Evolutionary conservation across 768 basidiomycete genomes (phyloP).

Genomic region (Suillus clintonianus): DNA sequence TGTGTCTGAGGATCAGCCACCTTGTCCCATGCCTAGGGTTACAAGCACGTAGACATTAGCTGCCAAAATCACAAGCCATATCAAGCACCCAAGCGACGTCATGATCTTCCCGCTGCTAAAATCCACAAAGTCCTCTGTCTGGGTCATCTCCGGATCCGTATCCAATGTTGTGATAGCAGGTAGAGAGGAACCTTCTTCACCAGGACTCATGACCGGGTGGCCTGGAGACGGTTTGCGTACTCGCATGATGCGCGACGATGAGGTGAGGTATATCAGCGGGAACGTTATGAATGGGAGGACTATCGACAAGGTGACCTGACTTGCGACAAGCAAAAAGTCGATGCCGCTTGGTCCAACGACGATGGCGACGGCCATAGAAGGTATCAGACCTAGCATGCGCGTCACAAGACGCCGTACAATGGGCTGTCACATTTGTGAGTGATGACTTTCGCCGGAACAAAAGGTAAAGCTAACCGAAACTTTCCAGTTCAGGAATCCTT

Average conservation of each 20-base stretch:
- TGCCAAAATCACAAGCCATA: conserved; percentile 66
- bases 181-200: neutral
- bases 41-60: conserved; percentile 82
- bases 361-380: conserved; percentile 77
- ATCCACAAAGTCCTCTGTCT: conserved; percentile 48
- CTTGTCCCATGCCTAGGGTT: conserved; percentile 48
- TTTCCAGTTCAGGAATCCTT: conserved; percentile 88
- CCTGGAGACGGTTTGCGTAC: conserved; percentile 39
- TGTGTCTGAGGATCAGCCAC: conserved; percentile 6
- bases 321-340: conserved; percentile 77
- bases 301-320: conserved; percentile 82
- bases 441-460: conserved; percentile 24
- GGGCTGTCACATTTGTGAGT: conserved; percentile 47
- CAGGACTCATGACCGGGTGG: neutral
- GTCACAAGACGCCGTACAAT: conserved; percentile 78
- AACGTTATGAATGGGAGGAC: conserved; percentile 83
- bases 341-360: conserved; percentile 71
- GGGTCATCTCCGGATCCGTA: conserved; percentile 3
- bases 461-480: conserved; percentile 55
- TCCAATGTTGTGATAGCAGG: neutral
- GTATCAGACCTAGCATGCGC: conserved; percentile 78
- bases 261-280: conserved; percentile 76
- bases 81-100: conserved; percentile 50
- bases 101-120: conserved; percentile 62
- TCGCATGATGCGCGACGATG: conserved; percentile 68